Conservation (phyloP, 306 rosid genomes). For the Cucumis cinereus region DNA sequence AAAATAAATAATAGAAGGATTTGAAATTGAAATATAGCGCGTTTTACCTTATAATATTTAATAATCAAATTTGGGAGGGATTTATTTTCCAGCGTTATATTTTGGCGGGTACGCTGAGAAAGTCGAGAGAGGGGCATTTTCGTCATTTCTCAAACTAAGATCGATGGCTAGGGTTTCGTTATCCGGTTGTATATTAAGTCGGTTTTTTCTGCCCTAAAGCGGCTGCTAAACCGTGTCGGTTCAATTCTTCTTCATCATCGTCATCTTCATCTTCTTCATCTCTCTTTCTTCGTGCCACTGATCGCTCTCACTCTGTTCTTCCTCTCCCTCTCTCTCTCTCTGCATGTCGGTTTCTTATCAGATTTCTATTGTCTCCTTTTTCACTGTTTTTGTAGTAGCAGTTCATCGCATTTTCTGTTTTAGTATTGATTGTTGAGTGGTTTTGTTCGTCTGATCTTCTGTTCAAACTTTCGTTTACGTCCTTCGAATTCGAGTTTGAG, state of each 20-base stretch:
- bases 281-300: neutral
- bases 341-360: slow-evolving; percentile 6
- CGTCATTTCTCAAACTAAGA: slow-evolving; percentile 19
- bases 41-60: slow-evolving; percentile 15
- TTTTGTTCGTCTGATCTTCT: neutral
- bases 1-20: neutral
- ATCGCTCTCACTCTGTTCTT: neutral
- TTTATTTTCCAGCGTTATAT: slow-evolving; percentile 9
- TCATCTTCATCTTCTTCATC: slow-evolving; percentile 10
- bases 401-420: neutral
- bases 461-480: neutral
- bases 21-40: neutral
- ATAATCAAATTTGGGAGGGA: neutral
- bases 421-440: neutral
- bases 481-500: neutral
- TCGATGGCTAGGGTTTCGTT: slow-evolving; percentile 62
- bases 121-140: slow-evolving; percentile 16
- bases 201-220: slow-evolving; percentile 28
- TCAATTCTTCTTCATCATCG: slow-evolving; percentile 3
- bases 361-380: neutral
- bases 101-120: slow-evolving; percentile 35
- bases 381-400: neutral
- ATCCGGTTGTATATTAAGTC: slow-evolving; percentile 32
- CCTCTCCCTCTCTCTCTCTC: slow-evolving; percentile 1
- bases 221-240: slow-evolving; percentile 51